Conservation (phyloP, 1,284 basidiomycete genomes). For the Pyrrhoderma lamaoense region DNA sequence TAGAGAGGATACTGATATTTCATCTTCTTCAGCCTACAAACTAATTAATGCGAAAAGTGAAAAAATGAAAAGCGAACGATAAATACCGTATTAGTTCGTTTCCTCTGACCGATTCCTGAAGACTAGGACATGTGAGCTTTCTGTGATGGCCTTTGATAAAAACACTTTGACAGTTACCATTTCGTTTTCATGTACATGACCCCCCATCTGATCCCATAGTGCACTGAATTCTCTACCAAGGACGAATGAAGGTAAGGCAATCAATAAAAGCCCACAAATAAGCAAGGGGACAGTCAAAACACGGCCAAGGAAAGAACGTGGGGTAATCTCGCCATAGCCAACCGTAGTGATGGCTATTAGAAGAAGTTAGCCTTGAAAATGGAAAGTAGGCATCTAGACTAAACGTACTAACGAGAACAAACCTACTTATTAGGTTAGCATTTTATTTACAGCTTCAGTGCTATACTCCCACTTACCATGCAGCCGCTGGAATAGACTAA, state of each 20-base stretch:
- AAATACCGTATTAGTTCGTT: too few relatives aligned
- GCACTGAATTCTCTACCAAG: conserved; percentile 83
- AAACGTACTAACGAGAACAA: conserved; percentile 36
- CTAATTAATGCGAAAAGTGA: not conserved
- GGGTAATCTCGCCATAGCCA: conserved; percentile 84
- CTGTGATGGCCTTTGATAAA: too few relatives aligned
- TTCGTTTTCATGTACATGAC: conserved; percentile 22
- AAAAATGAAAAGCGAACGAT: too few relatives aligned
- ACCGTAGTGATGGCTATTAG: conserved; percentile 72
- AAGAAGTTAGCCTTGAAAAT: not conserved
- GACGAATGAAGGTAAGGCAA: conserved; percentile 84
- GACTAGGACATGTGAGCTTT: too few relatives aligned
- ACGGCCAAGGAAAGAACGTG: conserved; percentile 74
- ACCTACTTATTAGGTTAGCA: conserved; percentile 22
- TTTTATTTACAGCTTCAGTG: conserved; percentile 30
- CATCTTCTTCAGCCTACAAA: conserved; percentile 1
- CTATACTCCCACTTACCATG: conserved; percentile 40
- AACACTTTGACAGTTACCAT: not conserved
- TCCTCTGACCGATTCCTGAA: too few relatives aligned
- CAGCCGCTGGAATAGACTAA: conserved; percentile 73
- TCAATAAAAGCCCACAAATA: conserved; percentile 77
- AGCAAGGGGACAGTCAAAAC: conserved; percentile 79
- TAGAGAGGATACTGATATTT: not conserved
- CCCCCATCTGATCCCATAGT: conserved; percentile 76
- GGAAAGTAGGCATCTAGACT: not conserved